phyloP scores from a whole-genome alignment of 2,329 filamentous ascomycete genomes.

The Penicillium sp. region DNA sequence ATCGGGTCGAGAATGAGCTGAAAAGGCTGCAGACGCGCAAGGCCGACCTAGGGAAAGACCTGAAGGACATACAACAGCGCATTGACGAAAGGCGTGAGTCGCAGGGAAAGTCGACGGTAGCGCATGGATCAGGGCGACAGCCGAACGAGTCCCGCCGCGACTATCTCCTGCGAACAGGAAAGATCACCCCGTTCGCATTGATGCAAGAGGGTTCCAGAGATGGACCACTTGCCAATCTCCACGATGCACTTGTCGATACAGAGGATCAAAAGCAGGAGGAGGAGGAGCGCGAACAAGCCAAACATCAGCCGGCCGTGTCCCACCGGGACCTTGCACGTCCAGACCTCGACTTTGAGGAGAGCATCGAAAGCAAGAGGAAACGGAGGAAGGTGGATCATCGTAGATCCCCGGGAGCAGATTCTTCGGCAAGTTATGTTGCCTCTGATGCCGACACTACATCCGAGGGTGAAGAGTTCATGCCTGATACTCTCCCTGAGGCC shows the following conservation, averaged over 20 bases:
- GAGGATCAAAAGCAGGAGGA: constrained; percentile 58
- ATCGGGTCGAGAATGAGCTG: constrained; percentile 49
- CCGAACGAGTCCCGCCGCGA: constrained; percentile 77
- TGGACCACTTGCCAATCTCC: constrained; percentile 59
- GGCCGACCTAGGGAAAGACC: constrained; percentile 58
- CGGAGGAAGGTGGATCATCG: constrained; percentile 26
- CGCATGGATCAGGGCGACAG: constrained; percentile 46
- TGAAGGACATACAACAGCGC: constrained; percentile 69
- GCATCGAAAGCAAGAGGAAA: constrained; percentile 20
- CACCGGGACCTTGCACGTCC: constrained; percentile 66
- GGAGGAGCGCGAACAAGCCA: constrained; percentile 40
- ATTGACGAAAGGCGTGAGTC: constrained; percentile 65
- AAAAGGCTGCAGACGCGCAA: constrained; percentile 58
- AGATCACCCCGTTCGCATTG: constrained; percentile 90
- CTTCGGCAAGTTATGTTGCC: constrained; percentile 28
- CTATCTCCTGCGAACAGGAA: constrained; percentile 87
- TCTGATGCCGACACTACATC: constrained; percentile 25
- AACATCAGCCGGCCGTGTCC: constrained; percentile 45
- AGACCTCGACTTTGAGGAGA: constrained; percentile 54
- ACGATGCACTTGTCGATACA: constrained; percentile 69
- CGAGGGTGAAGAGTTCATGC: constrained; percentile 32
- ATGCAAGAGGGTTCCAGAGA: constrained; percentile 54
- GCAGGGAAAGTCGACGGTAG: constrained; percentile 40
- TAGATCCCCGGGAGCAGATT: constrained; percentile 20
- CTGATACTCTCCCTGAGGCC: constrained; percentile 23